Percentiles rank a stretch among this genome's conserved stretches.
These are phyloP conservation scores for Dothistroma pini DNA, from an alignment of 2,329 filamentous ascomycete species.

Conservation along the genomic window DNA sequence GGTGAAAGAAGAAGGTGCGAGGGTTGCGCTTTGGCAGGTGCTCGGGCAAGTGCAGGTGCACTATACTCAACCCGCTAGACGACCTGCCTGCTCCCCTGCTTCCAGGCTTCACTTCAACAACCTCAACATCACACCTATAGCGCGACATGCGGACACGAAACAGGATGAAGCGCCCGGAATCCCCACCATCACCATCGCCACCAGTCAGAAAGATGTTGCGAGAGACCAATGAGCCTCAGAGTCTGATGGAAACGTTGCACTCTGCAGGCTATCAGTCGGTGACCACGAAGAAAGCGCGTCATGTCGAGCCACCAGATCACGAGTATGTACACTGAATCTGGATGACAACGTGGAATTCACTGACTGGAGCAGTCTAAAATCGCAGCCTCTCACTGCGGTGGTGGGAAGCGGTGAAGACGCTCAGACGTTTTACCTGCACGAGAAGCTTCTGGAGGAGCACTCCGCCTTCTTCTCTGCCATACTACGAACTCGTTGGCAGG, in stretches of 20 bases:
- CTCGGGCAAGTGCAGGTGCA: background rate
- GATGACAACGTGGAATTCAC: background rate
- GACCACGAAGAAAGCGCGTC: background rate
- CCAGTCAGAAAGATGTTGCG: background rate
- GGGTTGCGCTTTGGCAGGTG: background rate
- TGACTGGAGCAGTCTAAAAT: background rate
- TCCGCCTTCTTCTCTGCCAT: conserved; percentile 8
- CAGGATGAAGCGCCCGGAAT: background rate
- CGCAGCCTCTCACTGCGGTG: background rate
- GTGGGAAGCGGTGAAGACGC: background rate
- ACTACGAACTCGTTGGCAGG: conserved; percentile 13
- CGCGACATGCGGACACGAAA: background rate
- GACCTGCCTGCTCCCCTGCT: too few relatives aligned
- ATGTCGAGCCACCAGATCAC: background rate
- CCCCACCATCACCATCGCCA: background rate
- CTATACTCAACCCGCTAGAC: background rate
- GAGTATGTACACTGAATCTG: background rate
- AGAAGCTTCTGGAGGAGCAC: background rate
- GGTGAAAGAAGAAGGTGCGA: background rate
- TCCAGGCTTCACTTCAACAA: background rate
- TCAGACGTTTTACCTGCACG: conserved; percentile 2
- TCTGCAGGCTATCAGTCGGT: too few relatives aligned
- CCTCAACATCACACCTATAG: background rate
- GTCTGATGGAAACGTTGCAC: too few relatives aligned
- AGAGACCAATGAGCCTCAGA: background rate